Evolutionary conservation across 129 eudicot species (phyloP).

Genomic region (Kitagawia praeruptora): DNA sequence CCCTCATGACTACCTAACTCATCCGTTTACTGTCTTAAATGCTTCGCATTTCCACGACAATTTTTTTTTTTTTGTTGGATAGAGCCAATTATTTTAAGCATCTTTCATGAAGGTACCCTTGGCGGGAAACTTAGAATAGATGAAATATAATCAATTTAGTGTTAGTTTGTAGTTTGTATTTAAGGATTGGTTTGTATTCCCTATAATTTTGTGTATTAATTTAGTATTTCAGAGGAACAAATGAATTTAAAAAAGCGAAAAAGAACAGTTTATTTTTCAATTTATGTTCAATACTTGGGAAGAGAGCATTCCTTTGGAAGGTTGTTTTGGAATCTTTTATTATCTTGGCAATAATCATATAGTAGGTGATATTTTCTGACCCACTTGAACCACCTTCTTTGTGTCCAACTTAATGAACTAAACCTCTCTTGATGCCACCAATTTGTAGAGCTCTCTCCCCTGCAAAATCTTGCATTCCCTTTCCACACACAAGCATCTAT

Average conservation of each 20-base stretch:
- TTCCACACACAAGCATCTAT: conserved; percentile 79
- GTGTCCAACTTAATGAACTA: conserved; percentile 51
- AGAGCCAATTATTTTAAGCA: no score
- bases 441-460: conserved; percentile 41
- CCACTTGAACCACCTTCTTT: conserved; percentile 77
- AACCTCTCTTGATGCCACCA: conserved; percentile 71
- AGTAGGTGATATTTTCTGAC: conserved; percentile 55
- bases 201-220: neutral
- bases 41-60: no score
- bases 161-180: no score
- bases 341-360: conserved; percentile 78
- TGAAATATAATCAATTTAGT: no score
- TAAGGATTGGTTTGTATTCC: no score
- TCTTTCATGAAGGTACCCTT: no score
- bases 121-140: no score
- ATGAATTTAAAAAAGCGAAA: conserved; percentile 13
- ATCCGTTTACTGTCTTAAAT: no score
- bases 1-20: no score
- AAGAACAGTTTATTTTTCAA: conserved; percentile 5
- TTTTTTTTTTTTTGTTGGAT: no score
- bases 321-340: conserved; percentile 51
- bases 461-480: conserved; percentile 60
- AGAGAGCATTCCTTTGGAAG: conserved; percentile 82
- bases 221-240: conserved; percentile 5
- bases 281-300: conserved; percentile 43